These are phyloP conservation scores for Suhomyces prunicola DNA, from an alignment of 805 yeast genomes.

Conservation along the genomic window DNA sequence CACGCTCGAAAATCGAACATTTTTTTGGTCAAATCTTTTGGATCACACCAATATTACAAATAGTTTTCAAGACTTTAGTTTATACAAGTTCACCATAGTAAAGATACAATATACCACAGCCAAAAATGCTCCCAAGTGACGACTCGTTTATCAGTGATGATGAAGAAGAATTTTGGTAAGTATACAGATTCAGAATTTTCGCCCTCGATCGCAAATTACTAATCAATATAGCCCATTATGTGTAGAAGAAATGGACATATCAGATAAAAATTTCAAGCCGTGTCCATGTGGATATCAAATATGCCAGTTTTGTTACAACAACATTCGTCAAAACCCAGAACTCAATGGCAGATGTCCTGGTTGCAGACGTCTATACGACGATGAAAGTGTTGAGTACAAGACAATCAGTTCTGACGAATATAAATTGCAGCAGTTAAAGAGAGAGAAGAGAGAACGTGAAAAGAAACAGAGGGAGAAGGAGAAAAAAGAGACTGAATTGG, in stretches of 20 bases:
- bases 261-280: slow-evolving; percentile 96
- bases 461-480: slow-evolving; percentile 87
- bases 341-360: slow-evolving; percentile 96
- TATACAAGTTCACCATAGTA: background rate
- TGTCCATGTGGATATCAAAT: slow-evolving; percentile 99
- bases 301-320: slow-evolving; percentile 97
- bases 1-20: background rate
- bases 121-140: slow-evolving; percentile 30
- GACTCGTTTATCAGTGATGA: slow-evolving; percentile 72
- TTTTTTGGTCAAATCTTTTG: background rate
- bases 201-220: slow-evolving; percentile 12
- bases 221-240: slow-evolving; percentile 71
- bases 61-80: background rate
- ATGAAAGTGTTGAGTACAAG: slow-evolving; percentile 85
- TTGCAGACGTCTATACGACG: slow-evolving; percentile 91
- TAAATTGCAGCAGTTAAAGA: slow-evolving; percentile 76
- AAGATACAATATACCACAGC: background rate
- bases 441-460: slow-evolving; percentile 76
- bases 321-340: slow-evolving; percentile 92
- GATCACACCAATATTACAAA: background rate
- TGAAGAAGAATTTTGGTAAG: slow-evolving; percentile 71
- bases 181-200: slow-evolving; percentile 7
- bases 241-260: slow-evolving; percentile 95
- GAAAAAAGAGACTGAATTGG: slow-evolving; percentile 83
- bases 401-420: slow-evolving; percentile 82